Conservation (phyloP, 2,329 filamentous ascomycete genomes). For the Emericellopsis atlantica region DNA sequence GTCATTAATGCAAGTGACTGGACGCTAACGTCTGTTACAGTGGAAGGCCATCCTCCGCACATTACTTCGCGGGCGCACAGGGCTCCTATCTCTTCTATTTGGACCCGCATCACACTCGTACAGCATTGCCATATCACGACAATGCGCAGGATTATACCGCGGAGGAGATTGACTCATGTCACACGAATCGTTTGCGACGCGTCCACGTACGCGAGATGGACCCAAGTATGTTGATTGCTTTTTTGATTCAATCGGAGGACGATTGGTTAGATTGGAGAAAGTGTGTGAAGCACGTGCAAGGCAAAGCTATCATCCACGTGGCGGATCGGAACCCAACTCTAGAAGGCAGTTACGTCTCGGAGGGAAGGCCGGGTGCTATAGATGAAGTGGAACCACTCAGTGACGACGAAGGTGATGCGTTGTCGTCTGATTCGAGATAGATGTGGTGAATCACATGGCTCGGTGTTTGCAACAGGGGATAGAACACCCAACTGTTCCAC, state of each 20-base stretch:
- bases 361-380: constrained; percentile 59
- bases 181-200: constrained; percentile 72
- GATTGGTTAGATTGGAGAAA: constrained; percentile 80
- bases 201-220: constrained; percentile 90
- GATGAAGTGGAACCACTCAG: constrained; percentile 87
- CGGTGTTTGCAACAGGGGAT: too few relatives aligned
- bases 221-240: constrained; percentile 93
- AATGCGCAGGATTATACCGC: constrained; percentile 45
- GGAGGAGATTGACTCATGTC: constrained; percentile 71
- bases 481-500: too few relatives aligned
- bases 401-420: constrained; percentile 41
- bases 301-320: constrained; percentile 78
- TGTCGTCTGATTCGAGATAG: neutral
- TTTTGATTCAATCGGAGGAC: constrained; percentile 67
- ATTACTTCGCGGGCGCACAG: constrained; percentile 47
- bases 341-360: constrained; percentile 27
- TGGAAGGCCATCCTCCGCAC: constrained; percentile 80
- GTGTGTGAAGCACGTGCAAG: constrained; percentile 60
- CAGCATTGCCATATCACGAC: constrained; percentile 52
- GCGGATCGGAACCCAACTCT: constrained; percentile 53
- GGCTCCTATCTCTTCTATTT: constrained; percentile 83
- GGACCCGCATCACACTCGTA: constrained; percentile 79
- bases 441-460: too few relatives aligned
- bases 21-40: constrained; percentile 27
- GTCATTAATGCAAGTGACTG: neutral